Evolutionary conservation across 805 yeast genomes (phyloP).

Genomic region (Debaryomyces prosopidis): DNA sequence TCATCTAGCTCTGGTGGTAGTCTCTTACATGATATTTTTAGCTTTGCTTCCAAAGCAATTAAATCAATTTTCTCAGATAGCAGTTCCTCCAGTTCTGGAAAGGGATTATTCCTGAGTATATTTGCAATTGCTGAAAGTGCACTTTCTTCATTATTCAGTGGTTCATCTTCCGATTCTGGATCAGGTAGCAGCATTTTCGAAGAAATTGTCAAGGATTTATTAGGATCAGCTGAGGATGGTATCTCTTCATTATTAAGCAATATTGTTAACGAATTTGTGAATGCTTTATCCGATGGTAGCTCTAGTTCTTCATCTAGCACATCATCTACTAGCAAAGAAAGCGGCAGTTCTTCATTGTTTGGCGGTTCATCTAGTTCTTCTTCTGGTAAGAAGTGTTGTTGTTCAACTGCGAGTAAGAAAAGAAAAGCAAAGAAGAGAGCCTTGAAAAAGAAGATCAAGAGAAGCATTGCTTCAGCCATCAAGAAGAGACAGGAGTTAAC

Average conservation of each 20-base stretch:
- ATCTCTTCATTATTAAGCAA: neutral
- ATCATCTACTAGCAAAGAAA: neutral
- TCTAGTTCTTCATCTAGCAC: conserved; percentile 4
- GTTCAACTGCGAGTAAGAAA: conserved; percentile 18
- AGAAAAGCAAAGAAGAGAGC: conserved; percentile 22
- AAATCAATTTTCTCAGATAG: conserved; percentile 1
- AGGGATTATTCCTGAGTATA: conserved; percentile 7
- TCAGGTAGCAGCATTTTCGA: conserved; percentile 7
- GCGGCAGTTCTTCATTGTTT: conserved; percentile 3
- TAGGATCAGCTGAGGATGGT: conserved; percentile 1
- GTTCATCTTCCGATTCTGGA: conserved; percentile 2
- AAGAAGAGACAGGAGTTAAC: conserved; percentile 14
- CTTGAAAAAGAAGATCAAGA: conserved; percentile 17
- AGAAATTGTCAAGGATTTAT: conserved; percentile 6
- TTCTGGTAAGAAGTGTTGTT: conserved; percentile 23
- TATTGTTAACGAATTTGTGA: conserved; percentile 10
- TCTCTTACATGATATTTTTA: conserved; percentile 2
- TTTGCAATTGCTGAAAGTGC: conserved; percentile 12
- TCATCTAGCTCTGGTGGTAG: conserved; percentile 3
- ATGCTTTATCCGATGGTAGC: conserved; percentile 11
- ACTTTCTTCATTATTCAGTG: conserved; percentile 10
- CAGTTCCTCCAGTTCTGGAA: conserved; percentile 7
- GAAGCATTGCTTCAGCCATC: conserved; percentile 21
- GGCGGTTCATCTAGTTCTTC: conserved; percentile 7
- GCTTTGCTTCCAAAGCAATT: conserved; percentile 1